Conservation (phyloP, 192 early-diverging fungal genomes). For the Backusella liffmaniae region DNA sequence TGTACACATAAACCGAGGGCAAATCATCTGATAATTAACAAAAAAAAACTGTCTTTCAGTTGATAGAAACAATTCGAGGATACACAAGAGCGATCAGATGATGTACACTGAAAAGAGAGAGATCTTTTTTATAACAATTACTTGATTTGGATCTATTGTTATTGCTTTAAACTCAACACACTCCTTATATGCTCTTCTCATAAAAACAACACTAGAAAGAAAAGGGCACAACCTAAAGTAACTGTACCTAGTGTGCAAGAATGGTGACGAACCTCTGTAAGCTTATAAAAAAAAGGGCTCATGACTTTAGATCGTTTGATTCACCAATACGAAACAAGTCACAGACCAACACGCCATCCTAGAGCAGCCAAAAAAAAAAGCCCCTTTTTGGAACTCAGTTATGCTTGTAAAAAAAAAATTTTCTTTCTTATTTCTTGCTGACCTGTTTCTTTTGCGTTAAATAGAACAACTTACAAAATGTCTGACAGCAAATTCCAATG, state of each 20-base stretch:
- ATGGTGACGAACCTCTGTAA: too few relatives aligned
- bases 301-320: too few relatives aligned
- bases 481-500: conserved; percentile 53
- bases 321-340: not conserved
- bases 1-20: not conserved
- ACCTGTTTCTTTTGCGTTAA: not conserved
- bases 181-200: not conserved
- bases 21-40: not conserved
- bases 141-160: not conserved
- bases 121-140: not conserved
- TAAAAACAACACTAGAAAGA: too few relatives aligned
- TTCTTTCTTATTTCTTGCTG: not conserved
- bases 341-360: not conserved
- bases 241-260: too few relatives aligned
- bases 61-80: not conserved
- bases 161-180: not conserved
- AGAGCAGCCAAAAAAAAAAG: too few relatives aligned
- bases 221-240: too few relatives aligned
- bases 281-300: too few relatives aligned
- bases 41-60: not conserved
- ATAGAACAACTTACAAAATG: not conserved
- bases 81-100: not conserved
- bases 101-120: not conserved
- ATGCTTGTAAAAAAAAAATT: conserved; percentile 1
- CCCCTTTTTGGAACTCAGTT: not conserved